phyloP scores from a whole-genome alignment of 257 asterid genomes.

The Forsythia viridissima region DNA sequence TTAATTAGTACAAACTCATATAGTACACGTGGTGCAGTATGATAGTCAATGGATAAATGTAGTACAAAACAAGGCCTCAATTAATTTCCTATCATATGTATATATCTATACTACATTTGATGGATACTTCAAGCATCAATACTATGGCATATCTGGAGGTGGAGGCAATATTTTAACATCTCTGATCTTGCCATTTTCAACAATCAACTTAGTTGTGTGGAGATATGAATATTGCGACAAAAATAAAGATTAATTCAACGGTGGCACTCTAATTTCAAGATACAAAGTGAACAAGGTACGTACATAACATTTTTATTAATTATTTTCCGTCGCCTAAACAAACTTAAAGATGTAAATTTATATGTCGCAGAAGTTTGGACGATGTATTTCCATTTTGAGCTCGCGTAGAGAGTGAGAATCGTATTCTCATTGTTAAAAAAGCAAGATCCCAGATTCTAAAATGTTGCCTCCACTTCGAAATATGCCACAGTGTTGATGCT shows the following conservation, averaged over 20 bases:
- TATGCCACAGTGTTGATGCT: slow-evolving; percentile 39
- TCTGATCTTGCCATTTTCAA: slow-evolving; percentile 24
- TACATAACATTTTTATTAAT: no score
- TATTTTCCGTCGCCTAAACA: no score
- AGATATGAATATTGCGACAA: slow-evolving; percentile 32
- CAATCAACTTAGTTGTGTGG: slow-evolving; percentile 18
- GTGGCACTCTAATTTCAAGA: no score
- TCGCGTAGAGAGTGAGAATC: slow-evolving; percentile 36
- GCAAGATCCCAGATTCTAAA: slow-evolving; percentile 19
- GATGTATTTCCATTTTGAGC: slow-evolving; percentile 42
- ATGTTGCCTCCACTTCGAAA: slow-evolving; percentile 45
- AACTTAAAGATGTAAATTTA: slow-evolving; percentile 3
- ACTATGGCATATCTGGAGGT: slow-evolving; percentile 44
- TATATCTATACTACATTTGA: background rate
- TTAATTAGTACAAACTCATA: no score
- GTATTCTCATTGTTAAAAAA: slow-evolving; percentile 34
- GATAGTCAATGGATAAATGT: no score
- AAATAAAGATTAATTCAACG: no score
- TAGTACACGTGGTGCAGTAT: no score
- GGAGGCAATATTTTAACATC: slow-evolving; percentile 41
- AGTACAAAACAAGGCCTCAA: background rate
- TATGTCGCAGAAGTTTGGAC: slow-evolving; percentile 44
- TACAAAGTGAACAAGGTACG: no score
- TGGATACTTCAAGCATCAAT: slow-evolving; percentile 18
- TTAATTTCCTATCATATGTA: background rate